phyloP scores from a whole-genome alignment of 179 eudicot species.

The Silene coronaria region DNA sequence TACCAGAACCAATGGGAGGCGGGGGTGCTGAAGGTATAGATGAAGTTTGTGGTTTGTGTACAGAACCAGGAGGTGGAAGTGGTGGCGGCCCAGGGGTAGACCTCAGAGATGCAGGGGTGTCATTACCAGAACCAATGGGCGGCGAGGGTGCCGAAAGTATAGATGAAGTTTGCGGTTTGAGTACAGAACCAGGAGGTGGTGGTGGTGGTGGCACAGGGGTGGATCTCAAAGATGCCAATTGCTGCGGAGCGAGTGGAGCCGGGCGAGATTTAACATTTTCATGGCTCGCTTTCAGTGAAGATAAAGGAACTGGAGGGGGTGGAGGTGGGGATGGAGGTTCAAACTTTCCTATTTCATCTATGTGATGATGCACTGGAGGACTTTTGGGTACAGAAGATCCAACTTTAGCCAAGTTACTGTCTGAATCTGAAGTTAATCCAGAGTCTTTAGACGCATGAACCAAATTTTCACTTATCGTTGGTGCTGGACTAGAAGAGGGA shows the following conservation, averaged over 20 bases:
- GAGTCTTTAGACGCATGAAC: conserved; percentile 7
- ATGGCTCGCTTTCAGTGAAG: conserved; percentile 21
- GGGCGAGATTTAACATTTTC: conserved; percentile 18
- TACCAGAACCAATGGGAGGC: conserved; percentile 34
- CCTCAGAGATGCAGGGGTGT: neutral
- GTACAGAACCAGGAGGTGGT: conserved; percentile 26
- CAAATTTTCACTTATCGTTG: neutral
- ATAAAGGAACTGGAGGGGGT: conserved; percentile 14
- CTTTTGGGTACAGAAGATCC: conserved; percentile 27
- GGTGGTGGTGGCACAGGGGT: conserved; percentile 15
- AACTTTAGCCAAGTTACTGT: conserved; percentile 14
- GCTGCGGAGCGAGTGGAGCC: conserved; percentile 20
- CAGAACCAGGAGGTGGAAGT: conserved; percentile 40
- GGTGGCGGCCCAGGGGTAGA: conserved; percentile 26
- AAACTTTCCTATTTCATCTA: conserved; percentile 6
- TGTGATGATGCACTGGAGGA: conserved; percentile 5
- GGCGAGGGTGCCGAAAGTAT: conserved; percentile 53
- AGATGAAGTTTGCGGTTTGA: conserved; percentile 12
- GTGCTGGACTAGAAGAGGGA: conserved; percentile 22
- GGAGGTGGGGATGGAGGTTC: conserved; percentile 25
- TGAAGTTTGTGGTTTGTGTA: conserved; percentile 15
- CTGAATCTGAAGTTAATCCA: conserved; percentile 1
- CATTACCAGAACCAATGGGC: conserved; percentile 31
- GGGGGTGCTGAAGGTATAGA: conserved; percentile 48
- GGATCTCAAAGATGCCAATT: conserved; percentile 15